Conservation (phyloP, 257 asterid species). For the Eucommia ulmoides region DNA sequence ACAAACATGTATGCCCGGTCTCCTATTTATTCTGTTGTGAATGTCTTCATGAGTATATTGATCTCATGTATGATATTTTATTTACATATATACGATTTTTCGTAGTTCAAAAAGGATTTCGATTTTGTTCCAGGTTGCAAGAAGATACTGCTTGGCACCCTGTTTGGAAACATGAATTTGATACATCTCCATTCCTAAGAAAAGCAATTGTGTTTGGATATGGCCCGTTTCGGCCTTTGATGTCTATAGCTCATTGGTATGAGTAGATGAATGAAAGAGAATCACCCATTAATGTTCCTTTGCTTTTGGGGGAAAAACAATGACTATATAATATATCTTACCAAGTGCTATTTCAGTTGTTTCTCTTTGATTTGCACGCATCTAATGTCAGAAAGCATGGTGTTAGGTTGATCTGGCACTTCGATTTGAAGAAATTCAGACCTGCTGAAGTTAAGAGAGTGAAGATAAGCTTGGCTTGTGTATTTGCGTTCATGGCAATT, state of each 20-base stretch:
- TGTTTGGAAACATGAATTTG: constrained; percentile 45
- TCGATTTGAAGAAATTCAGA: constrained; percentile 73
- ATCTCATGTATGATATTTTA: background rate
- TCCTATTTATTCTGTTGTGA: background rate
- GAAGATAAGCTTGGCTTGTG: constrained; percentile 90
- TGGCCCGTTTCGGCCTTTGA: constrained; percentile 81
- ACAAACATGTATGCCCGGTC: constrained; percentile 63
- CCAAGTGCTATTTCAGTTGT: background rate
- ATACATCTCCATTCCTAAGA: constrained; percentile 38
- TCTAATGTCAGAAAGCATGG: constrained; percentile 7
- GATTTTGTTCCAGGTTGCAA: constrained; percentile 42
- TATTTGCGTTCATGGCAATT: constrained; percentile 83
- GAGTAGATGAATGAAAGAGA: background rate
- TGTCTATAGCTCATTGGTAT: constrained; percentile 95
- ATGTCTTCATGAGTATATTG: background rate
- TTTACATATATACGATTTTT: no score
- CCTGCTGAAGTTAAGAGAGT: constrained; percentile 78
- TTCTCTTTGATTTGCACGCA: background rate
- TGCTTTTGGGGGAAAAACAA: background rate
- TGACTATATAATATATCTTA: background rate
- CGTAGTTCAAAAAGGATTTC: background rate
- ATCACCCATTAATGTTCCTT: background rate
- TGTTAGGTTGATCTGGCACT: constrained; percentile 65
- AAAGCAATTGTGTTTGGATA: constrained; percentile 69
- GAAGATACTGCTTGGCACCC: constrained; percentile 99